Base-by-base conservation (phyloP, 306 rosid species). In the Parietaria judaica region DNA sequence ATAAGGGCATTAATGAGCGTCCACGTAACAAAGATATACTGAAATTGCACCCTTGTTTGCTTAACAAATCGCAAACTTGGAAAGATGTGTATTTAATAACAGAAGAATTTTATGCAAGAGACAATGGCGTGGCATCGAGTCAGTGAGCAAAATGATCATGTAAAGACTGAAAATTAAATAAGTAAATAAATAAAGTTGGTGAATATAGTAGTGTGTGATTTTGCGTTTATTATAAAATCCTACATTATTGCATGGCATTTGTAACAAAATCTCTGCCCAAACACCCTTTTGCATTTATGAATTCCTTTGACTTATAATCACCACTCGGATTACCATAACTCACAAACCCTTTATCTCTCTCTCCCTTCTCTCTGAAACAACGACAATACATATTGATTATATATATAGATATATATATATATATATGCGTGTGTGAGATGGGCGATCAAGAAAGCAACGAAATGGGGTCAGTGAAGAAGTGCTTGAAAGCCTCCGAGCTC, bases 401-500 rank as follows among this genome's bases (percentile, higher is more conserved):
- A 45, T 36, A 23, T 56, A 37, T 14, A 5, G n/a, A 45, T 11
- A 15, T 44, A 7, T 68, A 15, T 44, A 7, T 68, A 15, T 3
- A 35, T 7, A 37, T 41, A 36, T 34, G 6, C n/a, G 11, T 14
- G 34, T 3, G 53, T 49, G 15, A 11, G 4, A 5, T 7, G 4
- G n/a, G 13, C 13, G 14, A 49, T 49, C 5, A 49, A 7, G 15
- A 49, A 4, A n/a, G 13, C 13, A 49, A 11, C n/a, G 53, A n/a
- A 49, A n/a, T 58, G 74, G 60, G 36, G 3, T 53, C 15, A 23
- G 50, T 60, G 52, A 72, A 53, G 60, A 61, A 61, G 46, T 67
- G 70, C 71, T 80, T 80, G 57, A 34, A 4, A 16, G 64, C 74
- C 47, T 86, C 81, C 0, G 47, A 74, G 58, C 49, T 66, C 12